Evolutionary conservation across 2,329 filamentous ascomycete species (phyloP), one percentile per base, ranked within the genome.

Genomic region (Akanthomyces muscarius): DNA sequence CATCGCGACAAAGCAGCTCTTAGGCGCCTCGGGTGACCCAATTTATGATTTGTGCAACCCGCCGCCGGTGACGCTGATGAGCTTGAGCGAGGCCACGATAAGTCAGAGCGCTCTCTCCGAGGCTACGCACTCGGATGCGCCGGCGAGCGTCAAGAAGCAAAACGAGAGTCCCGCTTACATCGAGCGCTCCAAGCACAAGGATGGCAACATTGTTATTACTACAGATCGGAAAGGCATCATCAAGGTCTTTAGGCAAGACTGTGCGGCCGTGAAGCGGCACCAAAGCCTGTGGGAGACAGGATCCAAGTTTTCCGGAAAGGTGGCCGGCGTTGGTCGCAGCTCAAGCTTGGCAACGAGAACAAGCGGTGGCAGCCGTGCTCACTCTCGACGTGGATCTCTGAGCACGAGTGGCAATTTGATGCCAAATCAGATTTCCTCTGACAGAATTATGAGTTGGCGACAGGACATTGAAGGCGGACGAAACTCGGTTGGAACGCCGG

Each of bases 21-120:
- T 99, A 0, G 88, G 89, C 57, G 83, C 85, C 16, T 96, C 92
- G 0, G 90, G 91, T 62, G 93, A 99, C 72, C 93, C 95, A 1
- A 85, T 99, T n/a, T 99, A 92, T 73, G 93, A 97, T 69, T 82
- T 98, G 1, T 98, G 95, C 80, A 98, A 98, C 69, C 95, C 95
- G 5, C 95, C 94, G 0, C 92, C 94, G 0, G 87, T 98, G 18
- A 93, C 87, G 7, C 80, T 98, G 21, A 81, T 93, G 65, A 92
- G 89, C 67, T 83, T 88, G 30, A 86, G 89, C 23, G 91, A 95
- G 69, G 76, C 75, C 36, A 76, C 76, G 1, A 71, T 72, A 8
- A 83, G 77, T 62, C 77, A 80, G 63, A 74, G 74, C 2, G 74
- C 73, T 2, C 69, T 78, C 14, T 74, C 74, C 5, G 76, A 77